A percentile compares a stretch with the other conserved stretches of the same genome.
These are phyloP conservation scores for Trapa bicornis DNA, from an alignment of 345 rosid species.

Conservation along the genomic window DNA sequence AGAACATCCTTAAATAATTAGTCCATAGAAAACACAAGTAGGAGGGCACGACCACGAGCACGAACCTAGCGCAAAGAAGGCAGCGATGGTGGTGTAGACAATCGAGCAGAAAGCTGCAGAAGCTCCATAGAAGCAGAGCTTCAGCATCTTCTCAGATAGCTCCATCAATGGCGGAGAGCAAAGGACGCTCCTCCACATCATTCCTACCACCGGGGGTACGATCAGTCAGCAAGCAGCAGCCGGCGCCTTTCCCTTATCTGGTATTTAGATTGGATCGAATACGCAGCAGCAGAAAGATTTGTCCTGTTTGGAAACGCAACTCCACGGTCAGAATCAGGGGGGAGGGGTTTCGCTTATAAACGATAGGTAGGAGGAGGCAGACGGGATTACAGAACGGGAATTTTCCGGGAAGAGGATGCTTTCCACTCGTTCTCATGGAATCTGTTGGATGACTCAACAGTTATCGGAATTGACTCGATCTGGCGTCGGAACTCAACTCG, in stretches of 20 bases:
- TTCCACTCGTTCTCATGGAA: too few relatives aligned
- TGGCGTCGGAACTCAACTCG: too few relatives aligned
- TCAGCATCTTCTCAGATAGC: slow-evolving; percentile 4
- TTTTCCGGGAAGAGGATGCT: background rate
- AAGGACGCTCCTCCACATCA: background rate
- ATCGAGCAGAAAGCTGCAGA: slow-evolving; percentile 10
- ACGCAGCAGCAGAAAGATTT: too few relatives aligned
- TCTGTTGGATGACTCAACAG: too few relatives aligned
- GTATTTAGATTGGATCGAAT: background rate
- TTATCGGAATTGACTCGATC: too few relatives aligned
- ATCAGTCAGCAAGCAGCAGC: too few relatives aligned
- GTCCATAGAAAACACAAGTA: too few relatives aligned
- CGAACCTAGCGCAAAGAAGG: slow-evolving; percentile 21
- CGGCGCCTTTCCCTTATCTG: background rate
- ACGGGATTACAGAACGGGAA: background rate
- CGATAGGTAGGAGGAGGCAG: background rate
- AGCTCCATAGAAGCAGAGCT: slow-evolving; percentile 9
- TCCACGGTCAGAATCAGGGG: background rate
- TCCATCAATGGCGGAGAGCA: background rate
- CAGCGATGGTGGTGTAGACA: slow-evolving; percentile 10
- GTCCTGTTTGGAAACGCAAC: background rate
- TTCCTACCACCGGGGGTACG: background rate
- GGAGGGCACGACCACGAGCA: background rate
- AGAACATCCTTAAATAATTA: background rate
- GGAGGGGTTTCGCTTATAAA: background rate